Evolutionary conservation across 495 filamentous ascomycete genomes (phyloP), one percentile per base, ranked within the genome.

Genomic region (Hypoxylon perforatum): DNA sequence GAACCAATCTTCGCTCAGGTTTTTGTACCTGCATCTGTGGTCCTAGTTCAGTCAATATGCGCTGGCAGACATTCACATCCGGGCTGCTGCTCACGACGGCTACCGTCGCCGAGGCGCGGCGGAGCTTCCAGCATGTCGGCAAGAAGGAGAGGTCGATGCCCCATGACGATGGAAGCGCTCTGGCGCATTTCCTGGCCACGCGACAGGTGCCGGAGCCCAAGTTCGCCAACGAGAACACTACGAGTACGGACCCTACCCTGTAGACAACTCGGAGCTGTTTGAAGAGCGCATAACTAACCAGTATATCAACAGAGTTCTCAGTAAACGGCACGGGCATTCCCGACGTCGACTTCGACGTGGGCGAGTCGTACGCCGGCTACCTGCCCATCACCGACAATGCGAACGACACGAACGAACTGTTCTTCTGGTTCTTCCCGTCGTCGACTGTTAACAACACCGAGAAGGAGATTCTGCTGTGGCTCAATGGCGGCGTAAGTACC

Each of bases 351-450:
- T 94, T 92, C 65, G 87, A 94, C 63, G 87, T 92, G 67, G 91
- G 91, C 51, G 91, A 94, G 73, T 90, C 87, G 0, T 94, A 93
- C 70, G 83, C 91, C 7, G 91, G 91, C 19, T 84, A 90, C n/a
- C 73, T 94, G 6, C 84, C 91, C n/a, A 92, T 92, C 59, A 74
- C 79, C 5, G 67, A 73, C 25, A 69, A 77, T 38, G 64, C 69
- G 2, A 80, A 87, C 42, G 85, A 87, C 70, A 83, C 79, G 0
- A 83, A 85, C 49, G 73, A 85, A 70, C 78, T 93, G 3, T 92
- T 85, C 71, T 94, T 92, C 68, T 94, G 91, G 90, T 92, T 89
- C 77, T 92, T 90, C 69, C 89, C 88, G 2, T 87, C 12, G 74
- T 78, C 28, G 85, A 87, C 53, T 76, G 80, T 9, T 63, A 69